These are phyloP conservation scores for Haemoproteus tartakovskyi DNA, from an alignment of 169 alveolate genomes.

Conservation along the genomic window DNA sequence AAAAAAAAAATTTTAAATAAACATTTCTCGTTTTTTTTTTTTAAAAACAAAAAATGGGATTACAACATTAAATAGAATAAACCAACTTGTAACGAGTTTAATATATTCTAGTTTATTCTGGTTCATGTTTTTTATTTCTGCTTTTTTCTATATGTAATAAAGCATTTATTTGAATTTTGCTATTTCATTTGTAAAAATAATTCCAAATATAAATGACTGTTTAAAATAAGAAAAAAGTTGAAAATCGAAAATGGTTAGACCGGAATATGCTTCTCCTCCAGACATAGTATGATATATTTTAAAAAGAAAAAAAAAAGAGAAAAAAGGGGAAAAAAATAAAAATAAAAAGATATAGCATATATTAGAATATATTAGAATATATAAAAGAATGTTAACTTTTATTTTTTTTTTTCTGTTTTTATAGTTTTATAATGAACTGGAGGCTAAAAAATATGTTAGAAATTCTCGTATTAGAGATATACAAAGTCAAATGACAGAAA, in stretches of 20 bases:
- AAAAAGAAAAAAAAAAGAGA: neutral
- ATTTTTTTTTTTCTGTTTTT: neutral
- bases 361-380: neutral
- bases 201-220: no score
- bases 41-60: no score
- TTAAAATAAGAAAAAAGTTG: neutral
- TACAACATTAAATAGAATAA: no score
- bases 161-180: no score
- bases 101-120: no score
- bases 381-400: neutral
- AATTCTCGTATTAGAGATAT: slow-evolving; percentile 89
- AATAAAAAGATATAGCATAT: neutral
- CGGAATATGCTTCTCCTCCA: slow-evolving; percentile 60
- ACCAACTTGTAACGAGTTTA: no score
- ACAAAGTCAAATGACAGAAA: slow-evolving; percentile 91
- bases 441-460: slow-evolving; percentile 87
- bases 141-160: no score
- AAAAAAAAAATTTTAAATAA: no score
- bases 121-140: no score
- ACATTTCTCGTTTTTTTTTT: no score
- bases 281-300: slow-evolving; percentile 17
- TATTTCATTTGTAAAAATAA: no score
- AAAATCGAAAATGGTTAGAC: slow-evolving; percentile 48
- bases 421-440: slow-evolving; percentile 87
- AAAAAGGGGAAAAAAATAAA: neutral